A percentile compares a stretch with the other conserved stretches of the same genome.
phyloP scores from a whole-genome alignment of 208 protist species.

The Phytomonas sp. region DNA sequence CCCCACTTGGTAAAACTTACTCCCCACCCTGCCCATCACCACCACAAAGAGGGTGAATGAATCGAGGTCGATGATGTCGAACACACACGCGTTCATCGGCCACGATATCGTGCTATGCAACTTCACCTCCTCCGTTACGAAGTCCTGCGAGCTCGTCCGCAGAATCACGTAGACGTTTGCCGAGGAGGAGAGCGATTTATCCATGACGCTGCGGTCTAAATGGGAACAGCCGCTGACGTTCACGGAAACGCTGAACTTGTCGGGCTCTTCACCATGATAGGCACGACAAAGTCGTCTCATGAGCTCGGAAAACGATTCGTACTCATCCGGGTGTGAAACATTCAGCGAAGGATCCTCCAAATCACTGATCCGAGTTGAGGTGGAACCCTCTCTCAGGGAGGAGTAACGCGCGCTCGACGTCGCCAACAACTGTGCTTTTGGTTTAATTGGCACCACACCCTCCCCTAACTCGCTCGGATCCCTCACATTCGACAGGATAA shows the following conservation, averaged over 20 bases:
- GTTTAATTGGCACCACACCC: background rate
- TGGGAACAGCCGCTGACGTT: conserved; percentile 59
- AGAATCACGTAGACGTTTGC: conserved; percentile 51
- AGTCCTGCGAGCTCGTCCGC: conserved; percentile 50
- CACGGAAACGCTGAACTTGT: conserved; percentile 24
- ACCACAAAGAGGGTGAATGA: conserved; percentile 49
- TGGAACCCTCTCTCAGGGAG: background rate
- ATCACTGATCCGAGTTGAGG: conserved; percentile 10
- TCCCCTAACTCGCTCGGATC: conserved; percentile 24
- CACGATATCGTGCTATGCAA: conserved; percentile 50
- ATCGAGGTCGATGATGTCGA: conserved; percentile 54
- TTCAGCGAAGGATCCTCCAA: conserved; percentile 20
- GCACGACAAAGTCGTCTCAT: conserved; percentile 36
- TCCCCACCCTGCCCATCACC: conserved; percentile 30
- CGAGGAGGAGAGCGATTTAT: conserved; percentile 39
- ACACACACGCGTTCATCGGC: conserved; percentile 19
- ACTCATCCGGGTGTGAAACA: conserved; percentile 15
- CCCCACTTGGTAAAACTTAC: conserved; percentile 53
- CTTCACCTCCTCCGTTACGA: conserved; percentile 21
- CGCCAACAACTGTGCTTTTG: background rate
- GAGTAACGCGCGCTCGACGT: conserved; percentile 1
- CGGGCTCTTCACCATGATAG: conserved; percentile 41
- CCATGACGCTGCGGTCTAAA: conserved; percentile 35
- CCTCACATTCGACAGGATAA: conserved; percentile 53
- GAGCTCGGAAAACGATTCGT: conserved; percentile 54